A percentile compares a stretch with the other conserved stretches of the same genome.
phyloP scores from a whole-genome alignment of 768 basidiomycete genomes.

The Lentinula boryana region DNA sequence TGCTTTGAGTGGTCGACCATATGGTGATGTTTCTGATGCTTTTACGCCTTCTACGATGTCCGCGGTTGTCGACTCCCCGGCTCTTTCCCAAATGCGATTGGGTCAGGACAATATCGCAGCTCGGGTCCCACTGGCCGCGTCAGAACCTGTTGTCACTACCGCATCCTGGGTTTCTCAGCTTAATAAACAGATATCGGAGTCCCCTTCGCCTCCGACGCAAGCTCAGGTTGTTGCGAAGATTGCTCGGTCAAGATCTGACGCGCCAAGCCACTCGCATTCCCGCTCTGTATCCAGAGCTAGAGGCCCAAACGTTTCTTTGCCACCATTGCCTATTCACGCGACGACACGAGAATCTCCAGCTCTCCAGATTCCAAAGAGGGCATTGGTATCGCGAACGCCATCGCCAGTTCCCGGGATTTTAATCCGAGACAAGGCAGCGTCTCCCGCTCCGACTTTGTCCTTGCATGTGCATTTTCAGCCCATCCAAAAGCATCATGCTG shows the following conservation, averaged over 20 bases:
- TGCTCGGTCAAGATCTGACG: background rate
- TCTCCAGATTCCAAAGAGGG: background rate
- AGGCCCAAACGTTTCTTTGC: background rate
- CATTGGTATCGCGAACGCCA: background rate
- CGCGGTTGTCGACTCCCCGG: background rate
- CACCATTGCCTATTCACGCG: background rate
- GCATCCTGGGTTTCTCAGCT: background rate
- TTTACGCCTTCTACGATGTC: background rate
- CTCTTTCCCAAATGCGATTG: background rate
- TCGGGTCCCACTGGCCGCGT: background rate
- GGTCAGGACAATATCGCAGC: background rate
- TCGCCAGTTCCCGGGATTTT: background rate
- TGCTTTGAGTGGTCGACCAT: background rate
- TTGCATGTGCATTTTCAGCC: conserved; percentile 1
- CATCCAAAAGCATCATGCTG: background rate
- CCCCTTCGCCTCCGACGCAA: background rate
- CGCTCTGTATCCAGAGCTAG: background rate
- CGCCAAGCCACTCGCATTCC: background rate
- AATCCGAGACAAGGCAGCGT: background rate
- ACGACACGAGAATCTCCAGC: background rate
- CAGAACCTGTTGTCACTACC: background rate
- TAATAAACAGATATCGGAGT: background rate
- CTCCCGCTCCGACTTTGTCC: background rate
- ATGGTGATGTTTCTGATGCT: background rate
- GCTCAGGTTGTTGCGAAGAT: background rate